Evolutionary conservation across 2,329 filamentous ascomycete genomes (phyloP), one percentile per base, ranked within the genome.

Genomic region (Fusarium caatingaense): DNA sequence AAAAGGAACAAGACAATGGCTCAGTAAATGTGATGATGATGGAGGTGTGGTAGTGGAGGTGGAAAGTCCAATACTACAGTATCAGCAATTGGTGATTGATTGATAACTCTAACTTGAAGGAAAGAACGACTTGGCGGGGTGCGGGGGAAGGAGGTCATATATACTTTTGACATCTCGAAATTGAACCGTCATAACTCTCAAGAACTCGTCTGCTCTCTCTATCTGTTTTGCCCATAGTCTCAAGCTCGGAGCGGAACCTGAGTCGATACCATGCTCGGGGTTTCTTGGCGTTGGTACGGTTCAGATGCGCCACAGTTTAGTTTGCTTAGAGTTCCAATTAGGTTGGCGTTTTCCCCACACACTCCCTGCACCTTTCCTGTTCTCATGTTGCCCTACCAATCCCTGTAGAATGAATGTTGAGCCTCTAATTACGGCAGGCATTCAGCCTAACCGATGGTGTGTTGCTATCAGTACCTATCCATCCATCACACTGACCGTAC

Each of bases 131-230:
- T 69, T 69, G 64, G 60, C 54, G 34, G 37, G 53, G 59, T 69
- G 71, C 56, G 72, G 72, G 68, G 72, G 63, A 42, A 54, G 27
- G 46, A 60, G 60, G 53, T 60, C 59, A 73, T 74, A 74, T 74
- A 74, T 74, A 74, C 42, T 61, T 55, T 40, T 34, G 28, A 66
- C 48, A 50, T 61, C 20, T 66, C 13, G 40, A 60, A 49, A 45
- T 11, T 53, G 21, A 47, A 61, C 62, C 58, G 55, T 74, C 64
- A 64, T 68, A 53, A 30, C 18, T 37, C 18, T 48, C 40, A 49
- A 59, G 40, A 64, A 42, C 20, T n/a, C 12, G 23, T 42, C 23
- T 42, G 23, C 49, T 42, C 23, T 44, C 15, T n/a, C 8, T 37
- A 10, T 44, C 41, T 18, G 20, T n/a, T 44, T 44, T 56, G 32